Percentiles rank a stretch among this genome's conserved stretches.
Evolutionary conservation across 2,329 filamentous ascomycete species (phyloP).

Genomic region (Ophiosphaerella korrae): DNA sequence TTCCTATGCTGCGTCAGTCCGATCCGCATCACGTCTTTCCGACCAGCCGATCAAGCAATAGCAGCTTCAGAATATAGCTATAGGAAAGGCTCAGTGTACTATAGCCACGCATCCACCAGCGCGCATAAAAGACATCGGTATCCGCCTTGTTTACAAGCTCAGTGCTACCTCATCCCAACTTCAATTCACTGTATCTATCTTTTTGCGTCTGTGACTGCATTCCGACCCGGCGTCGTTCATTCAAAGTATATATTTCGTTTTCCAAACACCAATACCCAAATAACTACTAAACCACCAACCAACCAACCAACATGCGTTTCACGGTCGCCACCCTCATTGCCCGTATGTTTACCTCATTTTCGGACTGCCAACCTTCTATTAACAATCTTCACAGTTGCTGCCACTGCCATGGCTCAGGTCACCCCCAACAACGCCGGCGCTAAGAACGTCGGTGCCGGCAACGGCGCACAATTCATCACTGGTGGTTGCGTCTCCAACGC

Average conservation of each 20-base stretch:
- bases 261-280: conserved; percentile 6
- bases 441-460: conserved; percentile 32
- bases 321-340: conserved; percentile 20
- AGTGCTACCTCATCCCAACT: conserved; percentile 10
- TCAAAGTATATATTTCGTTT: conserved; percentile 8
- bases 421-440: conserved; percentile 36
- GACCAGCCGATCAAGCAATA: conserved; percentile 19
- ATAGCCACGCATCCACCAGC: neutral
- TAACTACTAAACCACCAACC: conserved; percentile 4
- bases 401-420: conserved; percentile 22
- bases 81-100: conserved; percentile 5
- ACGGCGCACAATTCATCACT: conserved; percentile 39
- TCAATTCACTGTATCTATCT: conserved; percentile 11
- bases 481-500: conserved; percentile 36
- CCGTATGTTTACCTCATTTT: conserved; percentile 4
- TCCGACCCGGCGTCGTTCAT: conserved; percentile 39
- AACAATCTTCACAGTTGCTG: conserved; percentile 14
- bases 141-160: conserved; percentile 1
- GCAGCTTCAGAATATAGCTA: conserved; percentile 9
- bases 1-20: neutral
- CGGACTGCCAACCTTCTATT: neutral
- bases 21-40: neutral
- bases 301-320: conserved; percentile 27
- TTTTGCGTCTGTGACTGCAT: conserved; percentile 38
- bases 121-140: conserved; percentile 8